Base-by-base conservation (phyloP, 176 grass and related monocot genomes). In the Cymbopogon citratus region DNA sequence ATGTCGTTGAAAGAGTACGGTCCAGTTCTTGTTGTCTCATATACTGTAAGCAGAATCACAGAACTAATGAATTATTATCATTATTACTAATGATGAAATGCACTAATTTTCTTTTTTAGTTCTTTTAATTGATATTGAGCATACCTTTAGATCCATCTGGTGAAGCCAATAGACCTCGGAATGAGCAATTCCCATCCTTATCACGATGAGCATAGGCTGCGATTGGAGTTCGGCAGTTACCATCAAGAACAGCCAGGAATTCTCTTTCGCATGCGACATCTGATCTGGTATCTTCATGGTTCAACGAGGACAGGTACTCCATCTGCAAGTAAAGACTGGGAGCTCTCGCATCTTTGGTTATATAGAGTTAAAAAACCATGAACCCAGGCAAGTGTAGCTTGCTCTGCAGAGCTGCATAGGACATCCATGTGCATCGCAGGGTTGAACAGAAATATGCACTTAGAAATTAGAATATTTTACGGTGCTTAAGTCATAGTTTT, bases 281-380 rank as follows among this genome's bases (percentile, higher is more conserved):
- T 88, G 93, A 88, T 87, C 93, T 93, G 78, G 96, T 99, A 63
- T 93, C 92, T 63, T 99, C 93, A 73, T 99, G 96, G 84, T 93
- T 95, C 77, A 99, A 77, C 4, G 85, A 90, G 70, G 91, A 87
- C 41, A 99, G 62, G 65, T 99, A 99, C 71, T 91, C 86, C 80
- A 80, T 88, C 96, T 99, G 81, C 65, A 59, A 33, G 12, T 5
- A 66, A 54, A 75, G 1, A 84, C 40, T 24, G 59, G 34, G 66
- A 34, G 27, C 13, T 52, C 16, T 48, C 36, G n/a, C 33, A 73
- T 72, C 54, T 48, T 83, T 62, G 73, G 29, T 10, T 52, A 70
- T 5, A 80, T 2, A 7, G 4, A 44, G 21, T 65, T 64, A 25
- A 85, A 83, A 56, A 64, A 5, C 12, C 7, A 33, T 11, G n/a